Conservation (phyloP, 371 early-diverging fungal species). For the Apophysomyces ossiformis region DNA sequence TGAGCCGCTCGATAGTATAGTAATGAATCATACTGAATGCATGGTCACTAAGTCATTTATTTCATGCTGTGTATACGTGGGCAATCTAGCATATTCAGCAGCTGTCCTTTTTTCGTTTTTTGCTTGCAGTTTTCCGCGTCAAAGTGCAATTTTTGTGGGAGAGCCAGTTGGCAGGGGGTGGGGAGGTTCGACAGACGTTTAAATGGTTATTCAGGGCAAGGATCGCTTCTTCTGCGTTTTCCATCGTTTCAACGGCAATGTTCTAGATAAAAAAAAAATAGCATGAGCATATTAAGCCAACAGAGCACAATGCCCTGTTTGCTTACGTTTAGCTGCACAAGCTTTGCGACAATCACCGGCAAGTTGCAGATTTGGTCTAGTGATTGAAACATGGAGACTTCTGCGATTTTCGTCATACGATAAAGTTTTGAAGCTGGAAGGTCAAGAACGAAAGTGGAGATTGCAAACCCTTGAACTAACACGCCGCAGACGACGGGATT, state of each 20-base stretch:
- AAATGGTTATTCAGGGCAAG: neutral
- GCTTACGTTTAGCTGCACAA: neutral
- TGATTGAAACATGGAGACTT: neutral
- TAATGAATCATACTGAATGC: too few relatives aligned
- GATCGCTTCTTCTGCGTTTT: neutral
- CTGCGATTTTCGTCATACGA: constrained; percentile 1
- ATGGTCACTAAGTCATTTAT: too few relatives aligned
- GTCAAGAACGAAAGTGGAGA: constrained; percentile 9
- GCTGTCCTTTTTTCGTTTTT: too few relatives aligned
- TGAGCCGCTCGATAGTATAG: too few relatives aligned
- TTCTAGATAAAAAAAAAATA: constrained; percentile 6
- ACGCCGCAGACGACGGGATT: constrained; percentile 11
- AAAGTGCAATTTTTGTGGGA: neutral
- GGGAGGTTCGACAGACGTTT: neutral
- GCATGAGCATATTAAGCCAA: neutral
- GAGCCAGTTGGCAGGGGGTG: neutral
- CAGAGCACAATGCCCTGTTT: neutral
- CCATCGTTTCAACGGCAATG: neutral
- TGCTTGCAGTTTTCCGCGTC: neutral
- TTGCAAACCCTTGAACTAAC: neutral
- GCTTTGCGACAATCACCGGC: neutral
- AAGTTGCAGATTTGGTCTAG: constrained; percentile 3
- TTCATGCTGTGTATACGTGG: too few relatives aligned
- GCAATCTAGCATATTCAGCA: too few relatives aligned
- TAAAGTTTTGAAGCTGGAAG: neutral